A percentile compares a stretch with the other conserved stretches of the same genome.
Conservation (phyloP, 345 rosid genomes). For the Litchi chinensis region DNA sequence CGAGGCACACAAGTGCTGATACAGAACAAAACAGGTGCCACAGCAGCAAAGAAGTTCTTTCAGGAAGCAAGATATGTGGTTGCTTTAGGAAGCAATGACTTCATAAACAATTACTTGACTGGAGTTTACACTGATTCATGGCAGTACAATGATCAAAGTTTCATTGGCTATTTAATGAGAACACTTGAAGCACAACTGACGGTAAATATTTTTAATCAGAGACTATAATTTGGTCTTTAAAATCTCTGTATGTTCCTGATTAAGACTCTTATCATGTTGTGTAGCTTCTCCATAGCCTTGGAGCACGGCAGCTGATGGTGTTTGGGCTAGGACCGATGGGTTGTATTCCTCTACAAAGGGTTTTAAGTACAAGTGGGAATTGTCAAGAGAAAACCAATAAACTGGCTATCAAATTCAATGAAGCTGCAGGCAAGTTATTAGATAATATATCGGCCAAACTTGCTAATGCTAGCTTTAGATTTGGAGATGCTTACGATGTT, state of each 20-base stretch:
- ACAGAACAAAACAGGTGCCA: constrained; percentile 48
- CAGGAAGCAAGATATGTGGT: constrained; percentile 67
- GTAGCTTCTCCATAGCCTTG: constrained; percentile 51
- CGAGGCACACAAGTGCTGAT: constrained; percentile 65
- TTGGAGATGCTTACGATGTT: constrained; percentile 89
- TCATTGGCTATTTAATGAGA: constrained; percentile 64
- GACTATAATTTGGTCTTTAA: neutral
- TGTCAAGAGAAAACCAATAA: constrained; percentile 78
- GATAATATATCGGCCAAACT: constrained; percentile 42
- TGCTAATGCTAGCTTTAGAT: constrained; percentile 57
- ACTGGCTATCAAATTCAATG: constrained; percentile 66
- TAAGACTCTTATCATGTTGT: constrained; percentile 26
- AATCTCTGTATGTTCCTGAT: neutral
- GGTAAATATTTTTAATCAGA: constrained; percentile 30
- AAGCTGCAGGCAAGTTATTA: constrained; percentile 52
- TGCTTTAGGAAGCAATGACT: constrained; percentile 96
- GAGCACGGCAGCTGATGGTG: constrained; percentile 77
- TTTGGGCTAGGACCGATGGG: constrained; percentile 98
- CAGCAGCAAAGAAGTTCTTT: constrained; percentile 69
- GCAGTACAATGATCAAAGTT: constrained; percentile 78
- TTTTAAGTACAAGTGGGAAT: constrained; percentile 56
- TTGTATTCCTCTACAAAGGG: constrained; percentile 97
- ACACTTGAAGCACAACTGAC: constrained; percentile 69
- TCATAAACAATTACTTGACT: constrained; percentile 95
- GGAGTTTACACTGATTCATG: constrained; percentile 87